Base-by-base conservation (phyloP, 805 yeast genomes). In the Candida peoriensis region DNA sequence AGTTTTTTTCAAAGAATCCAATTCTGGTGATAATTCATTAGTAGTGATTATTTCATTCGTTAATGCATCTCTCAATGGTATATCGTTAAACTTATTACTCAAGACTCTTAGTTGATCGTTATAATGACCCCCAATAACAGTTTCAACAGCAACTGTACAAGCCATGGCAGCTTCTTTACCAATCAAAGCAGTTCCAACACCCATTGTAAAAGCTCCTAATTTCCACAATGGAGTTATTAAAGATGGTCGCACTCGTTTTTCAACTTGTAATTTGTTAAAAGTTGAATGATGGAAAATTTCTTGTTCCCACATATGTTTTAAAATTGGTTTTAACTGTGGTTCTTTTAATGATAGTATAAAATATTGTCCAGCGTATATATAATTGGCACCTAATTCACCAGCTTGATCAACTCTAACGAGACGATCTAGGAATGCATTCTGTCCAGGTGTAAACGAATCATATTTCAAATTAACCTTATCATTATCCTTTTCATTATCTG, bases 151-250 rank as follows among this genome's bases (percentile, higher is more conserved):
- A 41, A 89, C 97, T 0, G 98, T 93, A 57, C 98, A 93, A 1
- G 98, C 97, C 98, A 93, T 93, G 3, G 98, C 97, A 3, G 96
- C 97, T 55, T 90, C 96, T 52, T 87, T 86, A 13, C 96, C 81
- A 43, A 88, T 60, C 35, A 83, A 48, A 0, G 96, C 97, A 1
- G 97, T 93, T 1, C 80, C 82, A 2, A 77, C 76, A 4, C 98
- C 98, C 65, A 93, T 68, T 1, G 79, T 78, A 32, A 82, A 68
- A 0, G 98, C 97, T 4, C 97, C 97, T 0, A 74, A 59, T 55
- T 84, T 88, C 98, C 98, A 93, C 1, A 86, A 50, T 2, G 98
- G 98, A 0, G 97, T 89, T 26, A 93, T 60, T 12, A 93, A 50
- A 0, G 96, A 86, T 4, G 98, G 98, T 49, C 98, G 74, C 2